Evolutionary conservation across 352 stramenopile genomes (phyloP), one percentile per base, ranked within the genome.

Genomic region (Phytophthora syringae): DNA sequence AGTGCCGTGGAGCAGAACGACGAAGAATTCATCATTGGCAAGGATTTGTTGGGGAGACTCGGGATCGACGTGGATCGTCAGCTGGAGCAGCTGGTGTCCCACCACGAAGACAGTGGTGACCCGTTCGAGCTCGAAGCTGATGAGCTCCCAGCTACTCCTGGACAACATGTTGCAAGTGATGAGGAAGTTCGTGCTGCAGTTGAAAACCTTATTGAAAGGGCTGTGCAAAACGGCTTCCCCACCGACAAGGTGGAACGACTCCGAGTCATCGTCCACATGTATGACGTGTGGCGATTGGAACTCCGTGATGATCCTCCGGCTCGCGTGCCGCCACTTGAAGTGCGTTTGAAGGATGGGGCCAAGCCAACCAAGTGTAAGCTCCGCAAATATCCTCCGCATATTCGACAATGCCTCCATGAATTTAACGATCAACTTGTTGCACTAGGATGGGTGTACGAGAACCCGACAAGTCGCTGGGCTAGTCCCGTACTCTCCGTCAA

Each of bases 371-470:
- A n/a, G n/a, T n/a, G n/a, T n/a, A n/a, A n/a, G n/a, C n/a, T n/a
- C n/a, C n/a, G n/a, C n/a, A n/a, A n/a, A n/a, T n/a, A n/a, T n/a
- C n/a, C n/a, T n/a, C n/a, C n/a, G n/a, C n/a, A n/a, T n/a, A n/a
- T n/a, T n/a, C n/a, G n/a, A n/a, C 16, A 53, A 21, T 54, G 51
- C 16, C 40, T 63, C n/a, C 44, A 21, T 4, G 34, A 63, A 20
- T 63, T 55, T 20, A 63, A 63, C 18, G 44, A 22, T 32, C 18
- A 28, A 54, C 36, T 63, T 53, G 28, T 54, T 5, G 32, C 43
- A 25, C 24, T 57, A 39, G 50, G 44, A 55, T 52, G 21, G 1
- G 47, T 56, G 28, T 64, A 64, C 45, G 45, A 64, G 34, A 63
- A 64, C 30, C 47, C 56, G 4, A 51, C 32, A 10, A 64, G 56